Conservation (phyloP, 2,329 filamentous ascomycete genomes). For the Neonectria hederae region DNA sequence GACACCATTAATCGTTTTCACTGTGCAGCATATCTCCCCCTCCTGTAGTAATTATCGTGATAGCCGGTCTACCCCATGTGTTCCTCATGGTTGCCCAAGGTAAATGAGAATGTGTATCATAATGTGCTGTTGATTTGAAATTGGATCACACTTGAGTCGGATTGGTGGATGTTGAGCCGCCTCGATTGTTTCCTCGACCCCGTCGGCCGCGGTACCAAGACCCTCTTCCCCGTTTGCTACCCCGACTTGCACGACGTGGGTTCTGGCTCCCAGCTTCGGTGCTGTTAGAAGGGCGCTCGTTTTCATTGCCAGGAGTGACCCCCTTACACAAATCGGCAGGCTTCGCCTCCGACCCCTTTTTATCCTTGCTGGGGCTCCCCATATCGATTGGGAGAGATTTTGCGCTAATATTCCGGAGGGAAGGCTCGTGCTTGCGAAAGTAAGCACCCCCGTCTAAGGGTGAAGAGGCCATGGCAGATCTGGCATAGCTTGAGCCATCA, state of each 20-base stretch:
- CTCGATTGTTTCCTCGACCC: slow-evolving; percentile 34
- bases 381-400: slow-evolving; percentile 3
- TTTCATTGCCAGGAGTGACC: slow-evolving; percentile 13
- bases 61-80: neutral
- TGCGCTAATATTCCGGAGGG: slow-evolving; percentile 6
- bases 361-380: neutral
- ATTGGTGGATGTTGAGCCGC: slow-evolving; percentile 8
- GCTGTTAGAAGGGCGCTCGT: slow-evolving; percentile 20
- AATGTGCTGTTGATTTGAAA: neutral
- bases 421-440: neutral
- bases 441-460: neutral
- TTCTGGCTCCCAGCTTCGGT: slow-evolving; percentile 5
- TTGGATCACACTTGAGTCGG: slow-evolving; percentile 16
- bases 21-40: neutral
- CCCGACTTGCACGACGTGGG: slow-evolving; percentile 32
- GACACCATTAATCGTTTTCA: neutral
- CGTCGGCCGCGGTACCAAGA: slow-evolving; percentile 42
- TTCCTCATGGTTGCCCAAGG: slow-evolving; percentile 4
- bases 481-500: neutral
- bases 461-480: neutral
- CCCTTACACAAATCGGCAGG: neutral
- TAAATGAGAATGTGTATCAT: slow-evolving; percentile 4
- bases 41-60: neutral
- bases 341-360: neutral
- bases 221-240: slow-evolving; percentile 40